Percentiles rank a stretch among this genome's conserved stretches.
Evolutionary conservation across 441 rosid species (phyloP).

Genomic region (Erodium moschatum): DNA sequence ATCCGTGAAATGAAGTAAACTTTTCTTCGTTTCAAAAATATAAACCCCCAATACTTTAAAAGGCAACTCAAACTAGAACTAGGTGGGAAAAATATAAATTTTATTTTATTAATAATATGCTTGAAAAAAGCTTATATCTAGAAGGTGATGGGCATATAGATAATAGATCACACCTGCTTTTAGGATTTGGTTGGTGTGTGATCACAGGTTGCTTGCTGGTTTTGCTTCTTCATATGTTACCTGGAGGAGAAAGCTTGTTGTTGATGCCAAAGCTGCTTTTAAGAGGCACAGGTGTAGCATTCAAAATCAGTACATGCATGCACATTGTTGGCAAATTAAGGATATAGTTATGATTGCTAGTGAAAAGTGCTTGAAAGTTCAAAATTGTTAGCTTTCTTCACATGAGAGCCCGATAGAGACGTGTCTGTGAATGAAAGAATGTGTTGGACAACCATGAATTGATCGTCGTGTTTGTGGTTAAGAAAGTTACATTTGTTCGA

Average conservation of each 20-base stretch:
- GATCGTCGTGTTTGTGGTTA: not conserved
- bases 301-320: conserved; percentile 4
- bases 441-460: not conserved
- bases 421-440: not conserved
- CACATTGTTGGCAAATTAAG: conserved; percentile 4
- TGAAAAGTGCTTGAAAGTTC: not conserved
- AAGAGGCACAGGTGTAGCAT: not conserved
- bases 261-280: not conserved
- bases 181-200: not conserved
- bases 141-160: not conserved
- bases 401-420: not conserved
- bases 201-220: not conserved
- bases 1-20: not conserved
- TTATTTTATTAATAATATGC: no score
- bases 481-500: not conserved
- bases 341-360: not conserved
- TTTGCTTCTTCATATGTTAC: not conserved
- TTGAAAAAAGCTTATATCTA: not conserved
- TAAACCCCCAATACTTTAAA: not conserved
- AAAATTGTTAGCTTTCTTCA: not conserved
- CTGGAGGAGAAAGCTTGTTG: not conserved
- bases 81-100: not conserved
- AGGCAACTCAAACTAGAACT: not conserved
- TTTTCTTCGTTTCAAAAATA: not conserved
- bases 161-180: not conserved